phyloP scores from a whole-genome alignment of 2,329 filamentous ascomycete genomes.

The Conoideocrella luteorostrata region DNA sequence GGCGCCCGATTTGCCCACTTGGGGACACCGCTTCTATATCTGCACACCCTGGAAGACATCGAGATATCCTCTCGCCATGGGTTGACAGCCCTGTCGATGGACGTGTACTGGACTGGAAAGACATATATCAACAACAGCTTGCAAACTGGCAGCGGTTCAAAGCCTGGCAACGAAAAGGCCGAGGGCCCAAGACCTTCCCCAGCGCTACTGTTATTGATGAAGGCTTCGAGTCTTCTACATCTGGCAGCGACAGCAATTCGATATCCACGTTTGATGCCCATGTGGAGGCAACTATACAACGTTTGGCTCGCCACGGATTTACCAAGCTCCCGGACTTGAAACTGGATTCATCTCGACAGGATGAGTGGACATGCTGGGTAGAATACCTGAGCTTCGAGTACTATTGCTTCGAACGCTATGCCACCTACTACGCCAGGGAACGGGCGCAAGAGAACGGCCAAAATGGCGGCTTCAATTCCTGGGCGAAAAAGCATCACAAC shows the following conservation, averaged over 20 bases:
- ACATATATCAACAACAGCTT: constrained; percentile 6
- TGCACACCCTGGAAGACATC: not conserved
- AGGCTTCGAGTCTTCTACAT: too few relatives aligned
- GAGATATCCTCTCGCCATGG: constrained; percentile 5
- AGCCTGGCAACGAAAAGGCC: constrained; percentile 7
- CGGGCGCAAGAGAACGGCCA: too few relatives aligned
- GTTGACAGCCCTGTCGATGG: not conserved
- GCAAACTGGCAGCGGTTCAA: constrained; percentile 6
- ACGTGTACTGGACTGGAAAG: constrained; percentile 5
- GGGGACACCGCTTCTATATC: constrained; percentile 4
- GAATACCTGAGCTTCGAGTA: constrained; percentile 9
- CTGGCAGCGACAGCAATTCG: not conserved
- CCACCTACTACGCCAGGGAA: too few relatives aligned
- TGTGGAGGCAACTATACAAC: not conserved
- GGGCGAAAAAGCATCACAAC: not conserved
- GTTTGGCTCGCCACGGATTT: constrained; percentile 2
- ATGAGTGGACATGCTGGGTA: constrained; percentile 8
- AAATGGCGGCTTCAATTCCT: too few relatives aligned
- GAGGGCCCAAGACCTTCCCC: too few relatives aligned
- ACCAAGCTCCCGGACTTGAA: constrained; percentile 5
- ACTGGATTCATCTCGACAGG: constrained; percentile 1
- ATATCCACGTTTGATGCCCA: not conserved
- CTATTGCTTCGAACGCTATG: constrained; percentile 3
- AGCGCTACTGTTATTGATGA: too few relatives aligned
- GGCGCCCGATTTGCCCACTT: constrained; percentile 4